Percentiles rank a stretch among this genome's conserved stretches.
phyloP scores from a whole-genome alignment of 495 filamentous ascomycete species.

The Talaromyces stipitatus region DNA sequence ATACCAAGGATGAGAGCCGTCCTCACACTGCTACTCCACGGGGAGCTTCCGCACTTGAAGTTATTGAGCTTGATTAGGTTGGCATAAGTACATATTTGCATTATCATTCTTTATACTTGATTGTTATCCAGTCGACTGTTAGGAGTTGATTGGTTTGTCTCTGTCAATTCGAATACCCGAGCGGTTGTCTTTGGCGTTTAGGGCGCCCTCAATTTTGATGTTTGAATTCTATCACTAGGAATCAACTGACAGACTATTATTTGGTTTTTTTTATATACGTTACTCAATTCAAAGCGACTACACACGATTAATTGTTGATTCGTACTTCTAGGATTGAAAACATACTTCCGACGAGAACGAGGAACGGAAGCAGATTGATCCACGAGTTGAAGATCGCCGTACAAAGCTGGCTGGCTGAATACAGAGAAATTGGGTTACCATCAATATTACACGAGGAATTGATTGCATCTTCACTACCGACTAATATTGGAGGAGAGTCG shows the following conservation, averaged over 20 bases:
- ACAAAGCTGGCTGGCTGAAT: too few species aligned
- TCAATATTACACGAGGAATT: too few species aligned
- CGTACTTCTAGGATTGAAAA: too few species aligned
- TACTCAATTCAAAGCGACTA: too few species aligned
- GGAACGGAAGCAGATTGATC: too few species aligned
- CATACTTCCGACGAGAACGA: too few species aligned
- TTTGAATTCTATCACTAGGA: neutral
- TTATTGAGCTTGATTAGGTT: constrained; percentile 32
- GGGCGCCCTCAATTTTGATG: neutral
- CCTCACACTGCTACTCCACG: neutral
- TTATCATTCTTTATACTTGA: neutral
- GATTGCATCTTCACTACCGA: too few species aligned
- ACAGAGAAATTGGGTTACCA: too few species aligned
- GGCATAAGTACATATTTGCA: neutral
- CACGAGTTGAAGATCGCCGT: too few species aligned
- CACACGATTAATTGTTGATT: too few species aligned
- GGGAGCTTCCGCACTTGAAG: constrained; percentile 9
- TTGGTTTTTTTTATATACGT: neutral
- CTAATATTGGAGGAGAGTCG: too few species aligned
- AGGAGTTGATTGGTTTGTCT: neutral
- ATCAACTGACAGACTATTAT: neutral
- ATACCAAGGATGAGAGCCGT: neutral
- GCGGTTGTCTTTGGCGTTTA: neutral
- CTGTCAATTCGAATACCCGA: constrained; percentile 7
- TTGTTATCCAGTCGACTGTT: neutral